These are phyloP conservation scores for Hypocrella siamensis DNA, from an alignment of 2,329 filamentous ascomycete genomes.

Conservation along the genomic window DNA sequence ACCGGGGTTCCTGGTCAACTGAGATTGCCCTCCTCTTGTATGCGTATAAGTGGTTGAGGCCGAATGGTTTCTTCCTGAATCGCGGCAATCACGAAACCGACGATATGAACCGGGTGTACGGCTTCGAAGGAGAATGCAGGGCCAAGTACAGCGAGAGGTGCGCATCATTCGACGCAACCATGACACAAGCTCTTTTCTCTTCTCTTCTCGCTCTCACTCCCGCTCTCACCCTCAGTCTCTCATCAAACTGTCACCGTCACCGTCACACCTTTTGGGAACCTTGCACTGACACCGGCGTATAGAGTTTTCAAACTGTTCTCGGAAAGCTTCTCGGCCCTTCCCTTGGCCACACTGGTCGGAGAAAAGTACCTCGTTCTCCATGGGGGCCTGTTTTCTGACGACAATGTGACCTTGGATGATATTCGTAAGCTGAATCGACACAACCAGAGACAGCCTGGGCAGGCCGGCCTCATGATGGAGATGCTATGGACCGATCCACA, in stretches of 20 bases:
- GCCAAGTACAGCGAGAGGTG: conserved; percentile 85
- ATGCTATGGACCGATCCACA: conserved; percentile 99
- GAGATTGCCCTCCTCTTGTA: conserved; percentile 90
- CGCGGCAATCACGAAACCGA: conserved; percentile 97
- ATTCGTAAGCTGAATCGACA: conserved; percentile 87
- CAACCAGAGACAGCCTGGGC: conserved; percentile 81
- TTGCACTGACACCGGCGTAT: too few relatives aligned
- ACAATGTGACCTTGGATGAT: conserved; percentile 81
- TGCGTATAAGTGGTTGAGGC: conserved; percentile 91
- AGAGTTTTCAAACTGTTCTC: conserved; percentile 94
- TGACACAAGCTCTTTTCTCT: background rate
- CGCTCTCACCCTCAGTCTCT: too few relatives aligned
- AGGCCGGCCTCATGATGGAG: conserved; percentile 97
- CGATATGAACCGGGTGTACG: conserved; percentile 98
- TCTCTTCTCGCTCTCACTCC: too few relatives aligned
- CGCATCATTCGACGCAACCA: background rate
- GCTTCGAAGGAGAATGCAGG: conserved; percentile 96
- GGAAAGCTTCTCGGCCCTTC: conserved; percentile 89
- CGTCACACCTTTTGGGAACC: too few relatives aligned
- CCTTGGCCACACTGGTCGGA: conserved; percentile 82
- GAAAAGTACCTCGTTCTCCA: conserved; percentile 85
- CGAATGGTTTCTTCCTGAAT: conserved; percentile 83
- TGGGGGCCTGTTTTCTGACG: conserved; percentile 89
- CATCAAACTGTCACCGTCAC: too few relatives aligned
- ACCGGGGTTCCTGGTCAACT: conserved; percentile 94